Conservation (phyloP, 2,329 filamentous ascomycete species). For the Pseudogymnoascus sp. region DNA sequence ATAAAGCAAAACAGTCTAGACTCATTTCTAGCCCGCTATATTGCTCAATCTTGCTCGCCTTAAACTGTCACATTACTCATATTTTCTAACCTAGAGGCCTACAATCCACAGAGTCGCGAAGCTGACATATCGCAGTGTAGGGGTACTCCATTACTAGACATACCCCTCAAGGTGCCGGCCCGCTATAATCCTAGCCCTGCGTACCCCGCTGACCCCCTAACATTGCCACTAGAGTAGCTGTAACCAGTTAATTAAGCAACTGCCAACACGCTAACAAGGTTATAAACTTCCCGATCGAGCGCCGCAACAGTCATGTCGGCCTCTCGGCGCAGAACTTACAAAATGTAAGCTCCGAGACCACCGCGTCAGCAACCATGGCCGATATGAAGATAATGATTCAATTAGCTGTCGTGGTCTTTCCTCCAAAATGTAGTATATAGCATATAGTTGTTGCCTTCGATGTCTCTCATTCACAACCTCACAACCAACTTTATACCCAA, state of each 20-base stretch:
- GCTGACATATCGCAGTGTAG: not conserved
- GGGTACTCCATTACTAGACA: not conserved
- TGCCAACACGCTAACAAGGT: not conserved
- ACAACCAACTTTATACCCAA: not conserved
- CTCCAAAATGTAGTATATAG: not conserved
- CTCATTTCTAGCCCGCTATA: not conserved
- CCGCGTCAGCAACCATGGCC: not conserved
- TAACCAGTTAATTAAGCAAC: not conserved
- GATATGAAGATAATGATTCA: not conserved
- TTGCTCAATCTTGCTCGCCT: not conserved
- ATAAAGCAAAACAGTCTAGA: not conserved
- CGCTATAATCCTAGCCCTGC: not conserved
- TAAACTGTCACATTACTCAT: not conserved
- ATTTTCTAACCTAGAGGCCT: not conserved
- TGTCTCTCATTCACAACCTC: not conserved
- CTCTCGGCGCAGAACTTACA: not conserved
- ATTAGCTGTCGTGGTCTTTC: not conserved
- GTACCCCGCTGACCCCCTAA: not conserved
- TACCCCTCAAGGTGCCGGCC: not conserved
- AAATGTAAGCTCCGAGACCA: not conserved
- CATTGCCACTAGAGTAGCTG: not conserved
- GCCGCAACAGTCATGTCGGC: constrained; percentile 3
- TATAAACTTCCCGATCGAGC: not conserved
- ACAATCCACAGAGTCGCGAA: not conserved
- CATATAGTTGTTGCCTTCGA: not conserved